phyloP scores from a whole-genome alignment of 495 filamentous ascomycete species.

The Geoglossum glabrum region DNA sequence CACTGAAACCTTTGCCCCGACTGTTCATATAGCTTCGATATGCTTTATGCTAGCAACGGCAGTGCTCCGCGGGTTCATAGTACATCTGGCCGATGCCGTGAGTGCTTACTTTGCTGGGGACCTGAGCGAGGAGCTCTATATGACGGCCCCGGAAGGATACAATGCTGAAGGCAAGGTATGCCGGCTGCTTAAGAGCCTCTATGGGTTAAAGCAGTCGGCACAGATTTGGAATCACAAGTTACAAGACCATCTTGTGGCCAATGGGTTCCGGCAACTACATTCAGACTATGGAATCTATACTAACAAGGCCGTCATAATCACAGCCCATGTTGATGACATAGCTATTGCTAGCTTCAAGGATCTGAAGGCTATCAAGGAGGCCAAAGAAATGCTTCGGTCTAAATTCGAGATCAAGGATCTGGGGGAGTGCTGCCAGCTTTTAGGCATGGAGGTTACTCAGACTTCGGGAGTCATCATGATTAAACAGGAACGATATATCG shows the following conservation, averaged over 20 bases:
- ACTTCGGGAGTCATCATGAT: background rate
- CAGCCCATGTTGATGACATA: background rate
- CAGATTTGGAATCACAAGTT: background rate
- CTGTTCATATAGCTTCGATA: constrained; percentile 3
- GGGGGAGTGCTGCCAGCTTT: background rate
- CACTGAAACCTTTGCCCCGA: constrained; percentile 13
- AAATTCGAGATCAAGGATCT: background rate
- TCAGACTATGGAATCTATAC: background rate
- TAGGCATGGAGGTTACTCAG: background rate
- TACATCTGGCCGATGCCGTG: constrained; percentile 16
- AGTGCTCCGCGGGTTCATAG: constrained; percentile 8
- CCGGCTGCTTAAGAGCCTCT: background rate
- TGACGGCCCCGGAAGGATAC: constrained; percentile 10
- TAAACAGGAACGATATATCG: background rate
- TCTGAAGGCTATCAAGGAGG: background rate
- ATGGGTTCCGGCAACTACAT: background rate
- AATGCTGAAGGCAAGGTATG: background rate
- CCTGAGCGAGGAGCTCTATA: constrained; percentile 12
- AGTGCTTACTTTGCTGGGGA: constrained; percentile 15
- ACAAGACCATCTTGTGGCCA: background rate
- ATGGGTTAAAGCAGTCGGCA: background rate
- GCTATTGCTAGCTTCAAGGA: background rate
- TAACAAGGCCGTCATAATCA: background rate
- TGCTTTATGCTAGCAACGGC: constrained; percentile 6
- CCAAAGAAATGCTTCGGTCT: background rate